A percentile compares a stretch with the other conserved stretches of the same genome.
phyloP scores from a whole-genome alignment of 2,329 filamentous ascomycete genomes.

The Diaporthe ilicicola region DNA sequence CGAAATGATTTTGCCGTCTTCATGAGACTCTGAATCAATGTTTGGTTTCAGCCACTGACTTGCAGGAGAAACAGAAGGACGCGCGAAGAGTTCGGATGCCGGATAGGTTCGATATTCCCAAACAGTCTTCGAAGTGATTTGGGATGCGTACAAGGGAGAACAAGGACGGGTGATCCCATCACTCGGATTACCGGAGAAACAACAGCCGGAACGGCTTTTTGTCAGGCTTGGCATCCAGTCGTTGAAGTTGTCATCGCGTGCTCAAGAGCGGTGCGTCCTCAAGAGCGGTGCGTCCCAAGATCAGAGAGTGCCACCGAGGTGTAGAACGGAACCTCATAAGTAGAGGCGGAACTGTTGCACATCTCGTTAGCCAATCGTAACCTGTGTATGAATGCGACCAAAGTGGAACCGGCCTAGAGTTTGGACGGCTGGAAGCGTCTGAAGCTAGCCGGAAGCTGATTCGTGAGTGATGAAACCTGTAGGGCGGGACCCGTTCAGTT shows the following conservation, averaged over 20 bases:
- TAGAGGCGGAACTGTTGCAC: slow-evolving; percentile 15
- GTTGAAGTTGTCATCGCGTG: background rate
- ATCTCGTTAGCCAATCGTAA: slow-evolving; percentile 32
- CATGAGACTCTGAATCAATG: slow-evolving; percentile 2
- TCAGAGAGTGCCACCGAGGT: slow-evolving; percentile 16
- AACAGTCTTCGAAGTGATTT: slow-evolving; percentile 4
- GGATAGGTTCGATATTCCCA: slow-evolving; percentile 20
- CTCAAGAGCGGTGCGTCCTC: background rate
- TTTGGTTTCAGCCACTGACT: slow-evolving; percentile 26
- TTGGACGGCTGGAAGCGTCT: slow-evolving; percentile 10
- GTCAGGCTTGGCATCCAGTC: background rate
- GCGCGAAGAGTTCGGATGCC: slow-evolving; percentile 6
- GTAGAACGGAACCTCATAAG: background rate
- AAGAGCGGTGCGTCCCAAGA: background rate
- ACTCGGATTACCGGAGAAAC: slow-evolving; percentile 20
- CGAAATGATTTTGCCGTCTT: slow-evolving; percentile 1
- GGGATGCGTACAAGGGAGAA: background rate
- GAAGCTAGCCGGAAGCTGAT: slow-evolving; percentile 23
- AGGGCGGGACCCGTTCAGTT: slow-evolving; percentile 16
- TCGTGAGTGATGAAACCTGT: slow-evolving; percentile 25
- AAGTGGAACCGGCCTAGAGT: slow-evolving; percentile 12
- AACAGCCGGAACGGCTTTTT: slow-evolving; percentile 13
- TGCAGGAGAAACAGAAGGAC: slow-evolving; percentile 24
- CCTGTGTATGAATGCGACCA: slow-evolving; percentile 3
- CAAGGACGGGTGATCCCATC: background rate